These are phyloP conservation scores for Cercospora zeae-maydis DNA, from an alignment of 2,329 filamentous ascomycete genomes.

Conservation along the genomic window DNA sequence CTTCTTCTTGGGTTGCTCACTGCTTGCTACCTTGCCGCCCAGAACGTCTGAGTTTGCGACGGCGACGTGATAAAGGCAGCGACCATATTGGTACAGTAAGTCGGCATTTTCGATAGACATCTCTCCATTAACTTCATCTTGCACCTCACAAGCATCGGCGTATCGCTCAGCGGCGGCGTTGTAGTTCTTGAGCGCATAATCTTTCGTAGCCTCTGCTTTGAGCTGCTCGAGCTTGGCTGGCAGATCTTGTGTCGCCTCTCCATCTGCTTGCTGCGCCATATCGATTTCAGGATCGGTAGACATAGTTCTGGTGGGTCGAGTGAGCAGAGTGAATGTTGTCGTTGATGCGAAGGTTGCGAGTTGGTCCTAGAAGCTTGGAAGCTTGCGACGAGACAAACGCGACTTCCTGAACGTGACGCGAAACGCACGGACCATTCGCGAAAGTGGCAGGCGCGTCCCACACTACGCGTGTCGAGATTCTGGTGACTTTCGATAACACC, in stretches of 20 bases:
- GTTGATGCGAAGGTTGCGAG: background rate
- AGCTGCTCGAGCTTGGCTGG: constrained; percentile 57
- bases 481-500: background rate
- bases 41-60: constrained; percentile 93
- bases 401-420: constrained; percentile 2
- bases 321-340: background rate
- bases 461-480: background rate
- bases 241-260: constrained; percentile 22
- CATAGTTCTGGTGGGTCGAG: background rate
- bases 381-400: background rate
- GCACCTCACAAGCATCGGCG: constrained; percentile 82
- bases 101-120: constrained; percentile 88
- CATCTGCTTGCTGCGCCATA: constrained; percentile 11
- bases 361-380: background rate
- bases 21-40: constrained; percentile 69
- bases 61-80: constrained; percentile 88
- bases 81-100: constrained; percentile 89
- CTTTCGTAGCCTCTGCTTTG: constrained; percentile 72
- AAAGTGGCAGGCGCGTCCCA: constrained; percentile 8
- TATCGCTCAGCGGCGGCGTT: constrained; percentile 81
- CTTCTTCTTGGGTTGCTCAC: constrained; percentile 54
- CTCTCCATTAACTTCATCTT: constrained; percentile 88
- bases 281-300: background rate
- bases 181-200: constrained; percentile 88
- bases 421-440: background rate